phyloP scores from a whole-genome alignment of 805 yeast species.

The Vanderwaltozyma verrucispora region DNA sequence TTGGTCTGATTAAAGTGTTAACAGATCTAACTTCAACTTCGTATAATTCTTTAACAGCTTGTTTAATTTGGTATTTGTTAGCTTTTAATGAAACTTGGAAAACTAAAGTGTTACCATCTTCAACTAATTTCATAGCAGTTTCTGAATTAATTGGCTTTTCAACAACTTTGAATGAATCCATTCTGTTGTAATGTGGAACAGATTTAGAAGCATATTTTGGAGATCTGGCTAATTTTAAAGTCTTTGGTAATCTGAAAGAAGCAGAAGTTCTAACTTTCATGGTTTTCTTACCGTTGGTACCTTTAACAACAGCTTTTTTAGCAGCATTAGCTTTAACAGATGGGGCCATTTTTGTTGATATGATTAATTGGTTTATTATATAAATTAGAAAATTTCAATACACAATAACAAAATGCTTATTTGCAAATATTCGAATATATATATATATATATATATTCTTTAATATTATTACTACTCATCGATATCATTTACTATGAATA shows the following conservation, averaged over 20 bases:
- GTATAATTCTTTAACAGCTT: slow-evolving; percentile 96
- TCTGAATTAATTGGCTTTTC: slow-evolving; percentile 94
- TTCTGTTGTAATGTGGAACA: slow-evolving; percentile 94
- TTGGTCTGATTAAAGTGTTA: slow-evolving; percentile 96
- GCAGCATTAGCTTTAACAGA: slow-evolving; percentile 85
- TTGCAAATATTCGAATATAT: too few species aligned
- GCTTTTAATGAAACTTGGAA: slow-evolving; percentile 95
- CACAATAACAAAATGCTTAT: too few species aligned
- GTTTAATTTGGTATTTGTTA: slow-evolving; percentile 97
- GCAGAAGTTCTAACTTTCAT: slow-evolving; percentile 89
- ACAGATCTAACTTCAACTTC: slow-evolving; percentile 88
- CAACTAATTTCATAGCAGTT: slow-evolving; percentile 99
- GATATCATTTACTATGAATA: too few species aligned
- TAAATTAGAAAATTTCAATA: too few species aligned
- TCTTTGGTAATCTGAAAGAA: slow-evolving; percentile 96
- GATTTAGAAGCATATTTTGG: slow-evolving; percentile 94
- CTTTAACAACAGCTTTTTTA: slow-evolving; percentile 97
- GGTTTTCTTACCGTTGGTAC: slow-evolving; percentile 84
- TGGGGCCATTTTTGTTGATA: slow-evolving; percentile 34
- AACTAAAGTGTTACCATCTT: slow-evolving; percentile 97
- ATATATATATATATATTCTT: too few species aligned
- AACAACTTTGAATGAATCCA: slow-evolving; percentile 90
- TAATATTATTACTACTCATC: too few species aligned
- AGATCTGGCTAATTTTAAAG: slow-evolving; percentile 82
- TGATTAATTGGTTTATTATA: background rate